These are phyloP conservation scores for Apiospora koreana DNA, from an alignment of 2,329 filamentous ascomycete species.

Conservation along the genomic window DNA sequence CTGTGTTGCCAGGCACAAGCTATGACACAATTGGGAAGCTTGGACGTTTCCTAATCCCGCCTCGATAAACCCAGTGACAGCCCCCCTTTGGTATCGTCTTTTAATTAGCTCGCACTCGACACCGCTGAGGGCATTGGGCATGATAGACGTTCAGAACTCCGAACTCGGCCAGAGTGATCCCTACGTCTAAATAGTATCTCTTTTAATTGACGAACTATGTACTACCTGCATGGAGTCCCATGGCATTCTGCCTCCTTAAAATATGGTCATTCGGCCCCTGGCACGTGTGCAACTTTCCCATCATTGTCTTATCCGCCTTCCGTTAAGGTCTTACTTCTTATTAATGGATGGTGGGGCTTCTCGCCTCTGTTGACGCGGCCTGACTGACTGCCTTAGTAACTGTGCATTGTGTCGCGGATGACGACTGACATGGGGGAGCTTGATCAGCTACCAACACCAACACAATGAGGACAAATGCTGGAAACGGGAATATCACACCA, in stretches of 20 bases:
- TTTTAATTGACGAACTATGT: not conserved
- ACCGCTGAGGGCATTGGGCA: not conserved
- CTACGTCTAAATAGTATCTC: not conserved
- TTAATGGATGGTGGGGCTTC: not conserved
- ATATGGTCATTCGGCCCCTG: conserved; percentile 1
- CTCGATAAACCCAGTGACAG: not conserved
- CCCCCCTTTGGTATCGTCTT: not conserved
- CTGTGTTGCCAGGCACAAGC: not conserved
- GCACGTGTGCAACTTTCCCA: conserved; percentile 9
- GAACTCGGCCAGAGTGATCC: not conserved
- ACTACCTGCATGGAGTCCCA: no score
- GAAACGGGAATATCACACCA: not conserved
- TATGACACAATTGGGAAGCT: not conserved
- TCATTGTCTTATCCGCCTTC: not conserved
- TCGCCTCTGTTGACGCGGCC: conserved; percentile 9
- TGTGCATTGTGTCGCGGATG: not conserved
- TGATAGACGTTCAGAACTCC: not conserved
- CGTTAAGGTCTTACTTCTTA: conserved; percentile 8
- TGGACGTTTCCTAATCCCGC: not conserved
- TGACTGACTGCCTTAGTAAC: not conserved
- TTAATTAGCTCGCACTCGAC: not conserved
- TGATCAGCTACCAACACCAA: not conserved
- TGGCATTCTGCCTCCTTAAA: not conserved
- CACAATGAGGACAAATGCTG: not conserved
- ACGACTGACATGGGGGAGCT: not conserved